Evolutionary conservation across 768 basidiomycete genomes (phyloP).

Genomic region (Rhodocollybia butyracea): DNA sequence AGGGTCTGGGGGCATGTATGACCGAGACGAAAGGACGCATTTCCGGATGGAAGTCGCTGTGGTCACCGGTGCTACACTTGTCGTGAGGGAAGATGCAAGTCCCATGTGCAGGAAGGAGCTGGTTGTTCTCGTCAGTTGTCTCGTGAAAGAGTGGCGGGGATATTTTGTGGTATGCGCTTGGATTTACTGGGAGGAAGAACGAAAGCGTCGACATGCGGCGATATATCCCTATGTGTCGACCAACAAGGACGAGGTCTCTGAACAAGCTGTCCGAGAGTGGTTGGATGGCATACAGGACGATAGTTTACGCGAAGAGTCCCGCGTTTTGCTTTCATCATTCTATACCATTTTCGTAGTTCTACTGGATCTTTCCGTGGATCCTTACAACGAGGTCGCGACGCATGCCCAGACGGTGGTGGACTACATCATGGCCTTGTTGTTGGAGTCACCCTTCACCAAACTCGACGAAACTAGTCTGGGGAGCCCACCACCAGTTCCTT

Average conservation of each 20-base stretch:
- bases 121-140: conserved; percentile 83
- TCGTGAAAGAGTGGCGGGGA: conserved; percentile 96
- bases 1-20: conserved; percentile 78
- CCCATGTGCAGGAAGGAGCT: conserved; percentile 97
- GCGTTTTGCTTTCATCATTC: conserved; percentile 85
- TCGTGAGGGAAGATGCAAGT: conserved; percentile 90
- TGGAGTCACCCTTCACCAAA: conserved; percentile 84
- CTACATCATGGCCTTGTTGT: conserved; percentile 84
- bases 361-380: conserved; percentile 88
- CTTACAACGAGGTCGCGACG: conserved; percentile 88
- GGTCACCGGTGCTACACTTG: conserved; percentile 83
- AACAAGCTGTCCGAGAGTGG: conserved; percentile 77
- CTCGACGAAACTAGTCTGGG: conserved; percentile 68
- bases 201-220: conserved; percentile 49
- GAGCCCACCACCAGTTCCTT: conserved; percentile 39
- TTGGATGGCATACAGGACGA: conserved; percentile 65
- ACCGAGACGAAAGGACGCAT: conserved; percentile 74
- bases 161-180: conserved; percentile 94
- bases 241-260: conserved; percentile 70
- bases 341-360: conserved; percentile 89
- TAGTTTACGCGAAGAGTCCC: conserved; percentile 67
- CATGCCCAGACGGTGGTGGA: conserved; percentile 90
- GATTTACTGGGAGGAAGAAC: conserved; percentile 93
- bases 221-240: conserved; percentile 28
- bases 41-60: conserved; percentile 91